phyloP scores from a whole-genome alignment of 176 grass and related monocot species.

The Eleusine indica region DNA sequence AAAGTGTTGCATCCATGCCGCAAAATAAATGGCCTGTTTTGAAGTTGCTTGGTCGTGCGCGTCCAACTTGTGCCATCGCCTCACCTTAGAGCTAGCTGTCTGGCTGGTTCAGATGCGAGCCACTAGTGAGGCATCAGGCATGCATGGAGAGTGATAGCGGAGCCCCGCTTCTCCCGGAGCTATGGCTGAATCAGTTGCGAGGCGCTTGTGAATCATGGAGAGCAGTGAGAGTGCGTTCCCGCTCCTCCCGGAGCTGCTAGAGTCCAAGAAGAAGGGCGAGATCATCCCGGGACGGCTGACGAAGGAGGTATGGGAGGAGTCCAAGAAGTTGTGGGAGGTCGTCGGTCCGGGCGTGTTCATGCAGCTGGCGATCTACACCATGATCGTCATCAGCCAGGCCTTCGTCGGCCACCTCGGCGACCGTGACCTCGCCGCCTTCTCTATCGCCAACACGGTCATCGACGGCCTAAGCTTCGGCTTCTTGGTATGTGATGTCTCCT shows the following conservation, averaged over 20 bases:
- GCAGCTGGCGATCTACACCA: constrained; percentile 34
- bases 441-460: constrained; percentile 50
- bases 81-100: no score
- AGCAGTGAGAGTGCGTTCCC: background rate
- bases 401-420: constrained; percentile 63
- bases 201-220: background rate
- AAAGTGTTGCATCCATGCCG: no score
- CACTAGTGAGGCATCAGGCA: no score
- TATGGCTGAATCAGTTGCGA: no score
- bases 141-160: no score
- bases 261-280: background rate
- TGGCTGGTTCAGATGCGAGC: no score
- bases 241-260: constrained; percentile 6
- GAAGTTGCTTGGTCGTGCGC: no score
- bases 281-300: background rate
- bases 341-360: constrained; percentile 39
- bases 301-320: constrained; percentile 31
- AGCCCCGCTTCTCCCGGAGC: no score
- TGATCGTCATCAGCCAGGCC: constrained; percentile 52
- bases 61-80: no score
- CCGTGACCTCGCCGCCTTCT: constrained; percentile 54
- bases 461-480: constrained; percentile 54
- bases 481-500: constrained; percentile 18
- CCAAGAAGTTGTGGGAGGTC: constrained; percentile 36
- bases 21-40: no score